Conservation (phyloP, 176 grass and related monocot species). For the Aechmea fasciata region DNA sequence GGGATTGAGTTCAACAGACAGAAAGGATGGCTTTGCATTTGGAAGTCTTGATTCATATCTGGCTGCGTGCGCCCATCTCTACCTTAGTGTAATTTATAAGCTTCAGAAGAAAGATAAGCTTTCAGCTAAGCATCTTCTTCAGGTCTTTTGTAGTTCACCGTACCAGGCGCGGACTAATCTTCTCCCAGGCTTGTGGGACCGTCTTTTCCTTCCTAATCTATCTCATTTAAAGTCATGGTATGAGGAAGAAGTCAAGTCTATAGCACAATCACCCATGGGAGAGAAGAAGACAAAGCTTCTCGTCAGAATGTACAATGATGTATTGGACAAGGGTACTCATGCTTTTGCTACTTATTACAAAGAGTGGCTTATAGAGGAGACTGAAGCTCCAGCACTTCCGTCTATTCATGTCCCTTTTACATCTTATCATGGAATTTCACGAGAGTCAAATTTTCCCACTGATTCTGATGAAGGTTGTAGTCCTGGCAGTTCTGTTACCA, state of each 20-base stretch:
- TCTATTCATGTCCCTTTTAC: conserved; percentile 29
- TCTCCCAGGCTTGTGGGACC: conserved; percentile 52
- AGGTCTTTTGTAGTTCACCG: conserved; percentile 53
- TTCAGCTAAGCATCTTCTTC: conserved; percentile 46
- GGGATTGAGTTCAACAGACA: neutral
- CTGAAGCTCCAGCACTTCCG: conserved; percentile 24
- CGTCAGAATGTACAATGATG: conserved; percentile 28
- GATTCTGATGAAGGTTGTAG: conserved; percentile 24
- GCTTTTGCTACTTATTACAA: conserved; percentile 67
- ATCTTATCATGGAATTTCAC: conserved; percentile 14
- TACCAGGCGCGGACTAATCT: conserved; percentile 33
- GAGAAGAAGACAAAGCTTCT: conserved; percentile 28
- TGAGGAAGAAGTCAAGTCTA: conserved; percentile 30
- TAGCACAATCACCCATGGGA: conserved; percentile 3
- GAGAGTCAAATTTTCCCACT: conserved; percentile 16
- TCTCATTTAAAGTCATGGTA: conserved; percentile 52
- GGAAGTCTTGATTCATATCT: conserved; percentile 19
- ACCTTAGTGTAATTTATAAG: conserved; percentile 19
- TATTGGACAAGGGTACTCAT: conserved; percentile 41
- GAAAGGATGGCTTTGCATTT: neutral
- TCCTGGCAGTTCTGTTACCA: neutral
- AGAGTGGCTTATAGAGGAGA: conserved; percentile 64
- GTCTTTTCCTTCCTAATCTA: conserved; percentile 41
- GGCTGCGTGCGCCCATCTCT: conserved; percentile 18
- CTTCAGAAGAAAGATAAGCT: conserved; percentile 1